These are phyloP conservation scores for Carnegiea gigantea DNA, from an alignment of 179 eudicot genomes.

Conservation along the genomic window DNA sequence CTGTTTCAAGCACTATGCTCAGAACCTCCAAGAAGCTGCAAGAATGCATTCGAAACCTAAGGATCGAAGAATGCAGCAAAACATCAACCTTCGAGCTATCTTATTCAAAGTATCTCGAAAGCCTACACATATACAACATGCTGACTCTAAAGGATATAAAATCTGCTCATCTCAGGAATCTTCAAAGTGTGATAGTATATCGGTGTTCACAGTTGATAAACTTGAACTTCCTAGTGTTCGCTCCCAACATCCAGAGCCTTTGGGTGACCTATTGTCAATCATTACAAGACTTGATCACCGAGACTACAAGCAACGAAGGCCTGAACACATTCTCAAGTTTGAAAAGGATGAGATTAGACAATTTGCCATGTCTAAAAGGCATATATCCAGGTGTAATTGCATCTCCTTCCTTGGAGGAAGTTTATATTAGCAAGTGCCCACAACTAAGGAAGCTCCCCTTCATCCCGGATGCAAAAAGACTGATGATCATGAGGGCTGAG, in stretches of 20 bases:
- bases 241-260: conserved; percentile 2
- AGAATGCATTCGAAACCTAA: conserved; percentile 11
- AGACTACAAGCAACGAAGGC: neutral
- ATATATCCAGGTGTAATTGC: neutral
- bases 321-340: neutral
- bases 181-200: neutral
- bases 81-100: neutral
- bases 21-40: conserved; percentile 15
- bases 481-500: neutral
- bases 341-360: neutral
- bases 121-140: conserved; percentile 7
- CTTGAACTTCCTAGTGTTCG: conserved; percentile 1
- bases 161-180: neutral
- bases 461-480: neutral
- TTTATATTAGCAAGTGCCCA: neutral
- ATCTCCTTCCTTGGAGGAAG: conserved; percentile 8
- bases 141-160: neutral
- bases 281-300: neutral
- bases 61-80: neutral
- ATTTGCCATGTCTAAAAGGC: neutral
- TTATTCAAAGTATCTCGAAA: neutral
- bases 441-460: neutral
- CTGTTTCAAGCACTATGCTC: neutral
- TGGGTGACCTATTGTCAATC: neutral
- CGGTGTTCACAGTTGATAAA: neutral